Evolutionary conservation across 768 basidiomycete genomes (phyloP).

Genomic region (Pholiota microspora): DNA sequence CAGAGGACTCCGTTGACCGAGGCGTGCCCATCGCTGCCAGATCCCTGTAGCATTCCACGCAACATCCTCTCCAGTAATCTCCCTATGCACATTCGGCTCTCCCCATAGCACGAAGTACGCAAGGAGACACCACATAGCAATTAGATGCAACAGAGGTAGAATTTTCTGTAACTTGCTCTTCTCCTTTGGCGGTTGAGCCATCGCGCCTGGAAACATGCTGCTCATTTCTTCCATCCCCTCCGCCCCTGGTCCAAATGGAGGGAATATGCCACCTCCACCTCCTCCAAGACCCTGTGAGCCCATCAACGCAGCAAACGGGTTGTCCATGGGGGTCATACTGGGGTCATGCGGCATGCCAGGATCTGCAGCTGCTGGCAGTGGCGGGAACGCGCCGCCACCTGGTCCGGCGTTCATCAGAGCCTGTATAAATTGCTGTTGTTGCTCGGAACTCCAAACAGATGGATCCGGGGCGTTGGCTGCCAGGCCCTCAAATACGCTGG

Average conservation of each 20-base stretch:
- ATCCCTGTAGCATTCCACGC: constrained; percentile 21
- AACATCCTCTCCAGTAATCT: constrained; percentile 32
- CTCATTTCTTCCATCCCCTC: constrained; percentile 15
- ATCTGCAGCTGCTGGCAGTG: constrained; percentile 20
- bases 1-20: constrained; percentile 37
- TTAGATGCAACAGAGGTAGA: constrained; percentile 63
- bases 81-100: constrained; percentile 54
- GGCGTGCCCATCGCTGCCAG: constrained; percentile 66
- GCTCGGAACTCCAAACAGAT: constrained; percentile 64
- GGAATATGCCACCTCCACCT: constrained; percentile 20
- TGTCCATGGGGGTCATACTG: constrained; percentile 32
- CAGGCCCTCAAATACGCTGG: constrained; percentile 23
- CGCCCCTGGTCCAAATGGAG: constrained; percentile 17
- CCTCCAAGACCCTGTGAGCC: constrained; percentile 21
- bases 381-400: constrained; percentile 11
- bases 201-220: neutral
- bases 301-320: constrained; percentile 49
- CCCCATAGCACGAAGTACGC: constrained; percentile 65
- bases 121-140: constrained; percentile 62
- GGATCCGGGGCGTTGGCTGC: constrained; percentile 39
- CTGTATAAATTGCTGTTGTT: constrained; percentile 66
- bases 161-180: constrained; percentile 55
- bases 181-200: constrained; percentile 23
- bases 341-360: constrained; percentile 24
- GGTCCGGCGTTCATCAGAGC: constrained; percentile 47